Evolutionary conservation across 768 basidiomycete species (phyloP).

Genomic region (Termitomyces sp.): DNA sequence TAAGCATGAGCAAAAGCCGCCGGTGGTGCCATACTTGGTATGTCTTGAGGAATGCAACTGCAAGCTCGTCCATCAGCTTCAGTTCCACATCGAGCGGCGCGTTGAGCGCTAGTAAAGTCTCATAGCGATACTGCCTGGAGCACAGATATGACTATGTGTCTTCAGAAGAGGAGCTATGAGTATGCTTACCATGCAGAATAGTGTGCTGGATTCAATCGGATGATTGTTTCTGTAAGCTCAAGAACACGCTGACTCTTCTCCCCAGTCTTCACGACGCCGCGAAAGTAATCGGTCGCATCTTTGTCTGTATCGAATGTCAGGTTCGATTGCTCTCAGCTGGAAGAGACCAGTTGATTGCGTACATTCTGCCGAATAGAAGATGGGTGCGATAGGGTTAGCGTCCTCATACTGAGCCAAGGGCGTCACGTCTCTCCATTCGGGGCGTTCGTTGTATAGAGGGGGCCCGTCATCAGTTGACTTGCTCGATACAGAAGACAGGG

Average conservation of each 20-base stretch:
- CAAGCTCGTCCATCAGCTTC: constrained; percentile 80
- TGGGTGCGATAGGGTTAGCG: constrained; percentile 77
- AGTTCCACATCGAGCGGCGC: constrained; percentile 74
- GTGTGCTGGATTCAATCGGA: constrained; percentile 90
- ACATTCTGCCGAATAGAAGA: constrained; percentile 91
- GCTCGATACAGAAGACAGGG: constrained; percentile 4
- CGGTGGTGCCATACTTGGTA: constrained; percentile 99
- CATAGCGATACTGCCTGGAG: constrained; percentile 92
- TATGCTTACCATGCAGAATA: constrained; percentile 87
- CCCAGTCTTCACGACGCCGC: constrained; percentile 68
- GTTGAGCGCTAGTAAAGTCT: constrained; percentile 68
- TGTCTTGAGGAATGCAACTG: constrained; percentile 80
- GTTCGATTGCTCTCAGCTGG: background rate
- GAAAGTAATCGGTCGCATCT: constrained; percentile 90
- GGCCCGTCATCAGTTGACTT: constrained; percentile 6
- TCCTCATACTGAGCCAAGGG: constrained; percentile 82
- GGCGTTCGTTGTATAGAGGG: constrained; percentile 51
- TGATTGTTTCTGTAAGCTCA: constrained; percentile 82
- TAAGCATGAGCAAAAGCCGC: constrained; percentile 60
- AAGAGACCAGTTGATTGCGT: constrained; percentile 23
- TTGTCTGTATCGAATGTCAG: constrained; percentile 50
- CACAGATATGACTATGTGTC: background rate
- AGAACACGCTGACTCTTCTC: constrained; percentile 83
- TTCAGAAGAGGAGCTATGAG: background rate
- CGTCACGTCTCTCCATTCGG: constrained; percentile 75